Percentiles rank a stretch among this genome's conserved stretches.
These are phyloP conservation scores for Russula sp. DNA, from an alignment of 768 basidiomycete species.

Conservation along the genomic window DNA sequence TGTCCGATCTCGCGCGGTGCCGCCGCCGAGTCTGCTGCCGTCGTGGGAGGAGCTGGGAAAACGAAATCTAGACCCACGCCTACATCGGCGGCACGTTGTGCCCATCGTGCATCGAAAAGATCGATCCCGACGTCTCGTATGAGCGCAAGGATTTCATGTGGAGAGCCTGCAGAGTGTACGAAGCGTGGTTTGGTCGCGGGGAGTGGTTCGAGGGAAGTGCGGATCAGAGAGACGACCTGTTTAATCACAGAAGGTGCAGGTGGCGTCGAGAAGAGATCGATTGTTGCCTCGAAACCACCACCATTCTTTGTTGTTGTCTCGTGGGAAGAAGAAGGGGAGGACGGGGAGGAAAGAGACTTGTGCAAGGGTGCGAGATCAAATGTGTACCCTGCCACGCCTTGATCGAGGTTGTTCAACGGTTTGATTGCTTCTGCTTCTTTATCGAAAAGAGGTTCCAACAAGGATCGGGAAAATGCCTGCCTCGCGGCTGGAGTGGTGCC, in stretches of 20 bases:
- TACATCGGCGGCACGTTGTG: conserved; percentile 57
- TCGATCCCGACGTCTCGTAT: conserved; percentile 67
- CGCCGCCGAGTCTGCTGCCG: conserved; percentile 20
- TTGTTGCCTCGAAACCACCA: not conserved
- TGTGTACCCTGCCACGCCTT: conserved; percentile 65
- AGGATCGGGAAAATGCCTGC: conserved; percentile 54
- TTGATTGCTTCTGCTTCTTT: conserved; percentile 52
- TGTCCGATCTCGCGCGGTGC: conserved; percentile 54
- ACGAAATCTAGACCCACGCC: conserved; percentile 78
- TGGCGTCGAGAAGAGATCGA: conserved; percentile 14
- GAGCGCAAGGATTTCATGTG: conserved; percentile 72
- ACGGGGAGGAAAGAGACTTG: conserved; percentile 34
- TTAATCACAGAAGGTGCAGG: conserved; percentile 15
- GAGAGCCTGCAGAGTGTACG: conserved; percentile 51
- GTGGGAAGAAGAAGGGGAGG: not conserved
- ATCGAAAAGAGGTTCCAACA: conserved; percentile 55
- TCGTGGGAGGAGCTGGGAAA: conserved; percentile 49
- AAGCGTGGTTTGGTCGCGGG: conserved; percentile 60
- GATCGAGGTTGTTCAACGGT: conserved; percentile 58
- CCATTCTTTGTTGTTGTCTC: conserved; percentile 4
- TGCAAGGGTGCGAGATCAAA: conserved; percentile 61
- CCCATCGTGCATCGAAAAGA: conserved; percentile 73
- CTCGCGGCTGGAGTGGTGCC: conserved; percentile 55
- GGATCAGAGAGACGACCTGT: conserved; percentile 45
- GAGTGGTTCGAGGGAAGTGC: conserved; percentile 57